Evolutionary conservation across 106 monocot species (phyloP), one percentile per base, ranked within the genome.

Genomic region (Platanthera guangdongensis): DNA sequence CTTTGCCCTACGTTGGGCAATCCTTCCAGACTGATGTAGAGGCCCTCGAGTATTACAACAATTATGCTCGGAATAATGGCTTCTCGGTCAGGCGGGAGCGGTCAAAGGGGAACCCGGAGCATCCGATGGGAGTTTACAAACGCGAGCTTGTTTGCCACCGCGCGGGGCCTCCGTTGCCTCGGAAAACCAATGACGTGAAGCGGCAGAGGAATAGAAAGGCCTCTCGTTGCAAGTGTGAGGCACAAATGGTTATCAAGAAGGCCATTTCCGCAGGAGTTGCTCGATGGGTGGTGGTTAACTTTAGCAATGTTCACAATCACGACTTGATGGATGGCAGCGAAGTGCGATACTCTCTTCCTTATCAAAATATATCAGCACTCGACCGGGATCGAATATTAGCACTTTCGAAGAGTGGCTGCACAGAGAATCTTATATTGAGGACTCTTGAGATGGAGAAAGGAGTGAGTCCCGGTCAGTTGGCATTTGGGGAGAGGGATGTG

Each of bases 161-260:
- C 46, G 94, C 94, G 0, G 94, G 94, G 13, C 77, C 78, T 57
- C 85, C 90, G 53, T 72, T 88, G 19, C 79, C 82, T 4, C 73
- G 85, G 68, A 86, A 90, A 81, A 78, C 83, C 0, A 73, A 22
- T 45, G 86, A 94, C 65, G 47, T 79, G 51, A 91, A 90, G 62
- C 78, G 85, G 6, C 88, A 84, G 47, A 87, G 87, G 73, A 90
- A 84, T 52, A 86, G 82, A 45, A 91, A 88, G 30, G 88, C 90
- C 4, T 81, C 81, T 8, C 84, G 94, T 7, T 94, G 94, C 82
- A 86, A 85, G 74, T 94, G 94, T 46, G 94, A 87, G 51, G 94
- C 94, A 46, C 88, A 88, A 52, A 91, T 94, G 94, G 84, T 94
- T 1, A 90, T 94, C 28, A 94, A 94, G 80, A 94, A 94, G 80